Conservation (phyloP, 306 rosid genomes). For the Lupinus albus region DNA sequence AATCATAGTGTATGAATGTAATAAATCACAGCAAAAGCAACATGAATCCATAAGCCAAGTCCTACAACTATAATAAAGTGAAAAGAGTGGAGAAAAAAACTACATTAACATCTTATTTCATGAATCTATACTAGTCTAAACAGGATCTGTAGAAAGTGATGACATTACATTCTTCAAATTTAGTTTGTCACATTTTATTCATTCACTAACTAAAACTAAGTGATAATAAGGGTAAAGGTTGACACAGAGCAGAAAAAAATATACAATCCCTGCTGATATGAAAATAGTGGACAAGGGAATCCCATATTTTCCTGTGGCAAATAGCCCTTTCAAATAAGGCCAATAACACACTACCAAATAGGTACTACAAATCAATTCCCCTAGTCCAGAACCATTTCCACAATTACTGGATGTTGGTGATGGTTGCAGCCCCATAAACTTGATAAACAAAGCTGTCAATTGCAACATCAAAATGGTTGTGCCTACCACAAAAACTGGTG, state of each 20-base stretch:
- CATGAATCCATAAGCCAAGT: slow-evolving; percentile 44
- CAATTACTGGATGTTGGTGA: background rate
- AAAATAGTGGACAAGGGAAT: slow-evolving; percentile 58
- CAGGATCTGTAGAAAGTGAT: background rate
- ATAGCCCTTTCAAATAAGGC: slow-evolving; percentile 68
- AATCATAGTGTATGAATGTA: slow-evolving; percentile 39
- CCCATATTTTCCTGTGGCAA: slow-evolving; percentile 59
- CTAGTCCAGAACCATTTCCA: slow-evolving; percentile 49
- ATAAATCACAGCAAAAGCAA: slow-evolving; percentile 45
- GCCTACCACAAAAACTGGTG: slow-evolving; percentile 58
- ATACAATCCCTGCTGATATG: slow-evolving; percentile 50
- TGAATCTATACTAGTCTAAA: background rate
- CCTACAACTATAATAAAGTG: slow-evolving; percentile 24
- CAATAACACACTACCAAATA: slow-evolving; percentile 53
- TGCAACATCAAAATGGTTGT: slow-evolving; percentile 65
- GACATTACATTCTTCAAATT: background rate
- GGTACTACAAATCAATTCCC: slow-evolving; percentile 48
- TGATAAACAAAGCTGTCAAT: slow-evolving; percentile 39
- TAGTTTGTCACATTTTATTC: background rate
- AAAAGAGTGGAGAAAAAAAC: too few relatives aligned
- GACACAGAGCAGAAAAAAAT: slow-evolving; percentile 27
- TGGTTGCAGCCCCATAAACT: slow-evolving; percentile 41
- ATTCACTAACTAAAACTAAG: too few relatives aligned
- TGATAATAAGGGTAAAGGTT: background rate
- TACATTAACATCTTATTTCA: background rate